Conservation (phyloP, 1,139 yeast genomes). For the Saccharomyces hybrid region DNA sequence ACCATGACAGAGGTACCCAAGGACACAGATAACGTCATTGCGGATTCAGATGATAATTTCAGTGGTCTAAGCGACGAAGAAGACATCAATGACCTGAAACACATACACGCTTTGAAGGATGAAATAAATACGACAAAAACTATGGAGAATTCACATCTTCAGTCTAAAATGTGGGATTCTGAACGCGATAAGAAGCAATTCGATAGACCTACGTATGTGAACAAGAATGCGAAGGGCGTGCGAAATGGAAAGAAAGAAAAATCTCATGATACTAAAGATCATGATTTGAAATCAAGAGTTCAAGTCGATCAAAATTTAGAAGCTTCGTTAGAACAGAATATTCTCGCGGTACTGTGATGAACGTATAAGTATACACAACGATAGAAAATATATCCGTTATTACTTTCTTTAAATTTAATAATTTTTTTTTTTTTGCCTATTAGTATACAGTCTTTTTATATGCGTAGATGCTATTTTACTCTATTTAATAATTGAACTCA, state of each 20-base stretch:
- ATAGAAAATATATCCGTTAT: not conserved
- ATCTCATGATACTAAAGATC: not conserved
- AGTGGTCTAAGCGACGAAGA: conserved; percentile 28
- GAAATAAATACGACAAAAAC: conserved; percentile 32
- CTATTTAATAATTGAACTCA: conserved; percentile 59
- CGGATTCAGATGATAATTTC: conserved; percentile 25
- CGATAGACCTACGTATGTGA: conserved; percentile 32
- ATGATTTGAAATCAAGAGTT: conserved; percentile 15
- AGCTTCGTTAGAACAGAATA: conserved; percentile 21
- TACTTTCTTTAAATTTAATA: not conserved
- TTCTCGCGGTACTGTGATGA: conserved; percentile 18
- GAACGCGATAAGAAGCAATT: conserved; percentile 46
- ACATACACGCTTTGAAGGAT: conserved; percentile 33
- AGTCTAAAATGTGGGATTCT: conserved; percentile 49
- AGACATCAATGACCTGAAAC: conserved; percentile 25
- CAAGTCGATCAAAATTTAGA: conserved; percentile 18
- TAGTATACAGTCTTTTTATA: not conserved
- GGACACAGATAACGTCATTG: conserved; percentile 15
- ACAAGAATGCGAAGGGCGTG: conserved; percentile 5
- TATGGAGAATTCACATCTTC: conserved; percentile 27
- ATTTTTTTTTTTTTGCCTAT: not conserved
- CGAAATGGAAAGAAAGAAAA: not conserved
- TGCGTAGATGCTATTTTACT: not conserved
- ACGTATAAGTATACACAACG: not conserved
- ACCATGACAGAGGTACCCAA: conserved; percentile 25